Base-by-base conservation (phyloP, 2,329 filamentous ascomycete species). In the Cladophialophora carrionii region DNA sequence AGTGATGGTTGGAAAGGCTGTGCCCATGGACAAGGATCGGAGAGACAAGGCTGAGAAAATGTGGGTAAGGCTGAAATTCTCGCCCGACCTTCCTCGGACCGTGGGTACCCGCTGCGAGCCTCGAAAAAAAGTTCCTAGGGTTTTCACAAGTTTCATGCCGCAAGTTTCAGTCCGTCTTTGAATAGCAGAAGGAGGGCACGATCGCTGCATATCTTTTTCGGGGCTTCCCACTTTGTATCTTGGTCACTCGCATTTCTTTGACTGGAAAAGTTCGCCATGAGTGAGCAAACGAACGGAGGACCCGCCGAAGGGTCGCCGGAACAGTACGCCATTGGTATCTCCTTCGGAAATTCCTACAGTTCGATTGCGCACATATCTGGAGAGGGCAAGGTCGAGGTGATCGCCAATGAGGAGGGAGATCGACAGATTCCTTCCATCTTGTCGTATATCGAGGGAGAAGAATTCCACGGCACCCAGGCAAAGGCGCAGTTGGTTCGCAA, bases 341-440 rank as follows among this genome's bases (percentile, higher is more conserved):
- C 93, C 72, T 97, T 98, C 84, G 95, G 95, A 81, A 99, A 98
- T 84, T 93, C 92, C 68, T 96, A 96, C 88, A 96, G 92, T 82
- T 97, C 92, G 67, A 97, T 99, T 81, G 94, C 94, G 73, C 92
- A 88, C 78, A 96, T 93, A 54, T 86, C 89, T 68, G 79, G 79
- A 68, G 94, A 98, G 75, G 94, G 96, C 80, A 96, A 96, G 84
- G 89, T 92, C 70, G 92, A 97, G 78, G 94, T 99, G 70, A 98
- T 99, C 81, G 95, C 95, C 76, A 98, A 99, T 81, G 95, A 98
- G 83, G 95, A 98, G 76, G 95, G 95, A 84, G 95, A 99, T 81
- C 93, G 95, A 78, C 94, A 98, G 79, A 99, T 99, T 71, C 95
- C 95, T 71, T 91, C 92, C 51, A 88, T 96, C 73, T 84, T 99